Base-by-base conservation (phyloP, 768 basidiomycete species). In the Suillus plorans region DNA sequence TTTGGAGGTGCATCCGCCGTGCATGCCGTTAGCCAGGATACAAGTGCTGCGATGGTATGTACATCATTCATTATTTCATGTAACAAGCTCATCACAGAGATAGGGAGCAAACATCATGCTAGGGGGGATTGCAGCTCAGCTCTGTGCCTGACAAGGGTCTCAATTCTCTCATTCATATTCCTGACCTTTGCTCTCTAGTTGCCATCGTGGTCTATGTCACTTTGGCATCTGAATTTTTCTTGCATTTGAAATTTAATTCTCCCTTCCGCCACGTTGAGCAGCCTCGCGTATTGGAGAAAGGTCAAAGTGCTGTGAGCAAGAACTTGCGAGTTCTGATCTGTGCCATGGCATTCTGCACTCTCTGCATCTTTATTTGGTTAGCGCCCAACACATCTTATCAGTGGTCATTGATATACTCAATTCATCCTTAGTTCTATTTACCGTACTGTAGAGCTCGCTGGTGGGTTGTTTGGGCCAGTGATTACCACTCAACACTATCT, bases 51-150 rank as follows among this genome's bases (percentile, higher is more conserved):
- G 3, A 55, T 6, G 8, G 64, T 68, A 31, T 55, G 67, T 56
- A n/a, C 31, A 20, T 37, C 50, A 42, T 44, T 25, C 36, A 13
- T 69, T 61, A 20, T 18, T 44, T n/a, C 28, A 4, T 31, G 28
- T 8, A 13, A 25, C 9, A 13, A 6, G 36, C 39, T 42, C 37
- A n/a, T 22, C 58, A n/a, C 13, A 13, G 44, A 73, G 71, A 20
- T 63, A 80, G 78, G 85, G 85, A 5, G 81, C 79, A 14, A 69
- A 83, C 56, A 79, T 88, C 69, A 88, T 89, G 86, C 79, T 88
- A 16, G 85, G 76, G 1, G 89, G 89, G 56, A 89, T 91, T 65
- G 77, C 78, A 18, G 82, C 89, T 69, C 88, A 90, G 69, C 73
- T 88, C 63, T 71, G 82, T 81, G 44, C 62, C 79, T 74, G 4